Conservation (phyloP, 2,329 filamentous ascomycete genomes). For the Colletotrichum musae region DNA sequence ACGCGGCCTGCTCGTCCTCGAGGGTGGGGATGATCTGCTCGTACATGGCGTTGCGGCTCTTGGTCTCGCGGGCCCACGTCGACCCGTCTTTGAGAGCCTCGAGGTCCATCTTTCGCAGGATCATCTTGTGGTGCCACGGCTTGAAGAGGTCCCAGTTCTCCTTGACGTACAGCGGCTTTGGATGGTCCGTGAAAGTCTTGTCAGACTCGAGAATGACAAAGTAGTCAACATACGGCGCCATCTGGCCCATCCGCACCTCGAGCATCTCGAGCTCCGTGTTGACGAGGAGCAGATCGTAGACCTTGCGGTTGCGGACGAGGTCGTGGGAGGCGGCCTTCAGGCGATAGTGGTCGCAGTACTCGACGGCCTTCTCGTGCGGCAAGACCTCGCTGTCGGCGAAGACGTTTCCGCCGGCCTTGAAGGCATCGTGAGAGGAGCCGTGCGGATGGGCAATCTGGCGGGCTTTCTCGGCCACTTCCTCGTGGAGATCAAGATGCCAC, state of each 20-base stretch:
- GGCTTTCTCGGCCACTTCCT: conserved; percentile 15
- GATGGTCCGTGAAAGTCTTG: conserved; percentile 69
- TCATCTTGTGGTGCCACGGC: conserved; percentile 71
- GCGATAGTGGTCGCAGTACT: conserved; percentile 54
- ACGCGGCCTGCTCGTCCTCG: conserved; percentile 56
- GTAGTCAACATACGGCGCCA: conserved; percentile 73
- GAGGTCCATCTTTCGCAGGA: conserved; percentile 59
- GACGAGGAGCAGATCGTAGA: conserved; percentile 75
- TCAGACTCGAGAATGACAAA: conserved; percentile 74
- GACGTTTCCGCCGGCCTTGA: background rate
- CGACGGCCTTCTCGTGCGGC: conserved; percentile 31
- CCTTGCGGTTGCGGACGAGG: conserved; percentile 57
- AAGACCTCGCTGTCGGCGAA: conserved; percentile 28
- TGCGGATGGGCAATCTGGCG: conserved; percentile 19
- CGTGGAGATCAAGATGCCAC: conserved; percentile 26
- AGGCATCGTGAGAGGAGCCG: conserved; percentile 1
- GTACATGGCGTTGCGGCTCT: conserved; percentile 70
- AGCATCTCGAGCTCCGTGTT: conserved; percentile 77
- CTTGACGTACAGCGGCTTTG: conserved; percentile 68
- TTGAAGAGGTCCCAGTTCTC: conserved; percentile 67
- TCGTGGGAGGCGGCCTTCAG: conserved; percentile 52
- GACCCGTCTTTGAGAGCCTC: conserved; percentile 34
- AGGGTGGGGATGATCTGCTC: conserved; percentile 68
- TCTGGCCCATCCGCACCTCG: conserved; percentile 73
- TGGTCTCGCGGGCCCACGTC: conserved; percentile 67